These are phyloP conservation scores for Aspergillus unguis DNA, from an alignment of 2,329 filamentous ascomycete genomes.

Conservation along the genomic window DNA sequence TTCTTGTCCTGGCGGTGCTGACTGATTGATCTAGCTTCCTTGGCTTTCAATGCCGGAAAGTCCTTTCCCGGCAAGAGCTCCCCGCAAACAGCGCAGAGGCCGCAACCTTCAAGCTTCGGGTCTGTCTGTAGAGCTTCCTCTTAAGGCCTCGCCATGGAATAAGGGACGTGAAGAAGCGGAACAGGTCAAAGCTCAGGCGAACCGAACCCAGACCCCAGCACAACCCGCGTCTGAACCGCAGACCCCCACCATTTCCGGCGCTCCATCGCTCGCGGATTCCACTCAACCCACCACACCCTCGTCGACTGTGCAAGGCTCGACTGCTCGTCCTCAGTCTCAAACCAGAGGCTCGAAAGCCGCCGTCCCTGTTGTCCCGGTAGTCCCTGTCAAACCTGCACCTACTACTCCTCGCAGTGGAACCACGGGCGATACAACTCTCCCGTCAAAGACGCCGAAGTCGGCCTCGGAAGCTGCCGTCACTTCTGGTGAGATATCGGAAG, in stretches of 20 bases:
- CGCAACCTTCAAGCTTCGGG: slow-evolving; percentile 34
- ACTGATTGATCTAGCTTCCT: slow-evolving; percentile 46
- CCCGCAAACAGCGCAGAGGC: slow-evolving; percentile 45
- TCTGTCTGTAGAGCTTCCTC: slow-evolving; percentile 49
- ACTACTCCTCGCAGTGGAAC: slow-evolving; percentile 33
- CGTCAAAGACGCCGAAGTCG: slow-evolving; percentile 36
- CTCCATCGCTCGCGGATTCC: slow-evolving; percentile 55
- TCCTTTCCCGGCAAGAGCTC: slow-evolving; percentile 53
- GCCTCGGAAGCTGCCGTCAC: slow-evolving; percentile 12
- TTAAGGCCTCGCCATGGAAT: slow-evolving; percentile 36
- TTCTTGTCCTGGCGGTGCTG: background rate
- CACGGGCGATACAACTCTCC: slow-evolving; percentile 33
- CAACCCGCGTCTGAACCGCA: slow-evolving; percentile 46
- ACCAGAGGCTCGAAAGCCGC: slow-evolving; percentile 35
- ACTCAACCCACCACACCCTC: slow-evolving; percentile 57
- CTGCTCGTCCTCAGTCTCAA: slow-evolving; percentile 32
- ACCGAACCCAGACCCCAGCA: slow-evolving; percentile 20
- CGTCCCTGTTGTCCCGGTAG: slow-evolving; percentile 50
- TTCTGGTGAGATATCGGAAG: slow-evolving; percentile 11
- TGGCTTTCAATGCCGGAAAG: slow-evolving; percentile 58
- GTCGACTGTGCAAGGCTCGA: slow-evolving; percentile 42
- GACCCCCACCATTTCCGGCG: slow-evolving; percentile 57
- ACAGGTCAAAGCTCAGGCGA: slow-evolving; percentile 19
- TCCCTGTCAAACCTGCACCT: slow-evolving; percentile 42
- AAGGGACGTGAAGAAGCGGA: slow-evolving; percentile 22